Conservation (phyloP, 768 basidiomycete genomes). For the Leccinum boreale region DNA sequence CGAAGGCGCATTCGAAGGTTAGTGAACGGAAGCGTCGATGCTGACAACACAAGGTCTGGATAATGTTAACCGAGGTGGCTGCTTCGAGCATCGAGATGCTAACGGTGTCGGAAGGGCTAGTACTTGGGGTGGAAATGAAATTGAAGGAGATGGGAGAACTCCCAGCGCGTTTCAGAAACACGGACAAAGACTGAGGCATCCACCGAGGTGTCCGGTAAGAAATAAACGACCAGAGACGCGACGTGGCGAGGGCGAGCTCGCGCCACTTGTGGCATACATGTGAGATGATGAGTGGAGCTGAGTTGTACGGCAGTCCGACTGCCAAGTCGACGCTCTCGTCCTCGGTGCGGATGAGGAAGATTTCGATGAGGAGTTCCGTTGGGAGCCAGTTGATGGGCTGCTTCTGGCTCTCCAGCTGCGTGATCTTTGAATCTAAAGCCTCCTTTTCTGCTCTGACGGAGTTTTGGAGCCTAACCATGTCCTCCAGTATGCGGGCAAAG, state of each 20-base stretch:
- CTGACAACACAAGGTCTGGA: slow-evolving; percentile 22
- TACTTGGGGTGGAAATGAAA: slow-evolving; percentile 26
- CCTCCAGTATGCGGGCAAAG: slow-evolving; percentile 38
- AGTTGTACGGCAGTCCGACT: slow-evolving; percentile 27
- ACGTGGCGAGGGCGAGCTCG: slow-evolving; percentile 38
- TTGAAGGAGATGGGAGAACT: slow-evolving; percentile 34
- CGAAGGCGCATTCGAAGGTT: slow-evolving; percentile 31
- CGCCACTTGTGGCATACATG: slow-evolving; percentile 54
- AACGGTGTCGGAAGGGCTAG: slow-evolving; percentile 4
- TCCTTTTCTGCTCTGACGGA: slow-evolving; percentile 34
- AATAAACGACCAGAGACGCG: slow-evolving; percentile 45
- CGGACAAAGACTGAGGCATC: slow-evolving; percentile 20
- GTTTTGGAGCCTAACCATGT: slow-evolving; percentile 38
- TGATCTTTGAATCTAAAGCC: slow-evolving; percentile 28
- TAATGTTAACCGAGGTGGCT: slow-evolving; percentile 22
- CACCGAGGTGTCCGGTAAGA: slow-evolving; percentile 26
- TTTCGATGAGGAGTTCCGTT: slow-evolving; percentile 42
- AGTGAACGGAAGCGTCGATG: slow-evolving; percentile 32
- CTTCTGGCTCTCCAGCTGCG: slow-evolving; percentile 38
- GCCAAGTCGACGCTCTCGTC: slow-evolving; percentile 24
- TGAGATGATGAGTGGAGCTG: slow-evolving; percentile 40
- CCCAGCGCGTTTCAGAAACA: slow-evolving; percentile 37
- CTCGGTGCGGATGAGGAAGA: slow-evolving; percentile 36
- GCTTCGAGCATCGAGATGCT: slow-evolving; percentile 17
- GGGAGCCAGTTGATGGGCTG: slow-evolving; percentile 52